phyloP scores from a whole-genome alignment of 1,139 yeast species.

The Lodderomyces pseudojiufengensis region DNA sequence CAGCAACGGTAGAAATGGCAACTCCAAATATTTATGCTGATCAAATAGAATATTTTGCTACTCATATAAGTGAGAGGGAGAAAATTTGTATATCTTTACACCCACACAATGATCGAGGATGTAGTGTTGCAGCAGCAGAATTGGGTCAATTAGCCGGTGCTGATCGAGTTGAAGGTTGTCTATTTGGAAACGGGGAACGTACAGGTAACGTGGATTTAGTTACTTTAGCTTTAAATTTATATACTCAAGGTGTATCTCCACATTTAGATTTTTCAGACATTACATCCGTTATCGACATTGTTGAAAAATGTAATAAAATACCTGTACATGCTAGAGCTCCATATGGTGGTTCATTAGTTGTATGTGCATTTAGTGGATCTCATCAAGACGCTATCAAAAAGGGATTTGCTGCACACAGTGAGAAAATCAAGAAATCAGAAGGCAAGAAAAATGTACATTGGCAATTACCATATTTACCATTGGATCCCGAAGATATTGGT shows the following conservation, averaged over 20 bases:
- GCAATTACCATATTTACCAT: slow-evolving; percentile 90
- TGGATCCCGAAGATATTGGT: slow-evolving; percentile 95
- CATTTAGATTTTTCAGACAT: slow-evolving; percentile 84
- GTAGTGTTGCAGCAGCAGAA: slow-evolving; percentile 98
- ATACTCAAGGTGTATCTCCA: slow-evolving; percentile 91
- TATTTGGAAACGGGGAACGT: slow-evolving; percentile 97
- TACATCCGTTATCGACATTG: slow-evolving; percentile 74
- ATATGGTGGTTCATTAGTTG: slow-evolving; percentile 94
- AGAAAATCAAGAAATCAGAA: slow-evolving; percentile 24
- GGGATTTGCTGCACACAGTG: slow-evolving; percentile 65
- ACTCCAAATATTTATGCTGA: slow-evolving; percentile 95
- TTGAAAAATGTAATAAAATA: slow-evolving; percentile 91
- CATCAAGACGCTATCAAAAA: slow-evolving; percentile 98
- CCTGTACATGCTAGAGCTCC: slow-evolving; percentile 94
- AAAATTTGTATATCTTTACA: slow-evolving; percentile 86
- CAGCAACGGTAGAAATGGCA: slow-evolving; percentile 97
- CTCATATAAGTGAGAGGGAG: slow-evolving; percentile 76
- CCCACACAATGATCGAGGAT: slow-evolving; percentile 95
- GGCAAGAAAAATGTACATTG: slow-evolving; percentile 45
- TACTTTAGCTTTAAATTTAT: slow-evolving; percentile 86
- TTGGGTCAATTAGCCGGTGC: slow-evolving; percentile 94
- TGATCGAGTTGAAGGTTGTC: slow-evolving; percentile 95
- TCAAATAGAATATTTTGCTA: slow-evolving; percentile 87
- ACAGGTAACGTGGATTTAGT: slow-evolving; percentile 97
- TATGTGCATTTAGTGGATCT: slow-evolving; percentile 93